phyloP scores from a whole-genome alignment of 1,284 basidiomycete genomes.

The Fomitiporia mediterranea region DNA sequence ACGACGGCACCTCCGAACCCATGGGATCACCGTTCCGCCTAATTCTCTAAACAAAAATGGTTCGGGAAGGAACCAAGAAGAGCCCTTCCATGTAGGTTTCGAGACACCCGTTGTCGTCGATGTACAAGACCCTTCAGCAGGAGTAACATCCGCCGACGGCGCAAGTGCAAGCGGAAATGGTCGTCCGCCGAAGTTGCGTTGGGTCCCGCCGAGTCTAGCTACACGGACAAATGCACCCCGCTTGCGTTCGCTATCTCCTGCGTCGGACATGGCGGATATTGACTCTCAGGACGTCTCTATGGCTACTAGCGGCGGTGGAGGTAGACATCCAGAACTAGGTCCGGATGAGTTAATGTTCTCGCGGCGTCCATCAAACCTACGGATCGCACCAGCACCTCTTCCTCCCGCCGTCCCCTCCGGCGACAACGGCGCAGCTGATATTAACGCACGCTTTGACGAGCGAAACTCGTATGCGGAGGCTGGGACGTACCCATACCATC shows the following conservation, averaged over 20 bases:
- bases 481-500: slow-evolving; percentile 32
- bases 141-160: not conserved
- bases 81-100: slow-evolving; percentile 39
- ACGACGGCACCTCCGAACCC: slow-evolving; percentile 53
- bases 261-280: slow-evolving; percentile 21
- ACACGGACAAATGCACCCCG: slow-evolving; percentile 29
- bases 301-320: not conserved
- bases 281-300: slow-evolving; percentile 29
- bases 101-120: slow-evolving; percentile 41
- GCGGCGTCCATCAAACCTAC: slow-evolving; percentile 7
- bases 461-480: slow-evolving; percentile 25
- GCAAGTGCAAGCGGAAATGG: not conserved
- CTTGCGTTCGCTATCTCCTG: slow-evolving; percentile 20
- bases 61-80: slow-evolving; percentile 21
- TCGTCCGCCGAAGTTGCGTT: slow-evolving; percentile 38
- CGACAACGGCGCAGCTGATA: slow-evolving; percentile 17
- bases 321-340: not conserved
- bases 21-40: slow-evolving; percentile 34
- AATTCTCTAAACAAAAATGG: slow-evolving; percentile 13
- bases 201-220: slow-evolving; percentile 38
- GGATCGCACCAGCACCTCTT: slow-evolving; percentile 21
- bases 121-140: slow-evolving; percentile 32
- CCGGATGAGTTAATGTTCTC: slow-evolving; percentile 12
- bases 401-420: slow-evolving; percentile 27
- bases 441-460: slow-evolving; percentile 22